Percentiles rank a stretch among this genome's conserved stretches.
These are phyloP conservation scores for Leavenworthia alabamica DNA, from an alignment of 345 rosid species.

Conservation along the genomic window DNA sequence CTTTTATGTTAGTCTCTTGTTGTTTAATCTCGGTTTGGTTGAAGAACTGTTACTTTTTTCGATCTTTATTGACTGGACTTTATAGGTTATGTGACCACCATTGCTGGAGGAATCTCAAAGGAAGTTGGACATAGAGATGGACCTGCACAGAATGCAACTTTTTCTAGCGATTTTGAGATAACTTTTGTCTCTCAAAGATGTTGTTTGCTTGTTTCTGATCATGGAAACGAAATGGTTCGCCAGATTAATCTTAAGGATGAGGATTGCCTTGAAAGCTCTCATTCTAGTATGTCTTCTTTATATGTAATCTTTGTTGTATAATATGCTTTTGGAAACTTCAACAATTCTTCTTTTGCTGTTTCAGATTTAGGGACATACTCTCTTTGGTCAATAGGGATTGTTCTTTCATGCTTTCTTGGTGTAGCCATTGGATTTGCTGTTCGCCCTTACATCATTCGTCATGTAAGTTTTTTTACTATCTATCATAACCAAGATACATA, in stretches of 20 bases:
- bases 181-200: constrained; percentile 46
- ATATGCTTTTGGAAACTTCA: neutral
- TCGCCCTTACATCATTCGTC: constrained; percentile 31
- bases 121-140: constrained; percentile 45
- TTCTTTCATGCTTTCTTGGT: constrained; percentile 28
- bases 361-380: constrained; percentile 28
- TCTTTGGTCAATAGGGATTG: constrained; percentile 29
- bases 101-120: constrained; percentile 49
- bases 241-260: constrained; percentile 56
- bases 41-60: neutral
- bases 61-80: neutral
- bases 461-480: constrained; percentile 34
- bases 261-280: constrained; percentile 46
- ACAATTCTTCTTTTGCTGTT: constrained; percentile 1
- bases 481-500: neutral
- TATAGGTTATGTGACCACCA: constrained; percentile 51
- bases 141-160: constrained; percentile 65
- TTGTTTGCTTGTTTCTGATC: constrained; percentile 59
- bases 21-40: neutral
- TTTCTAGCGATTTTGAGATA: constrained; percentile 53
- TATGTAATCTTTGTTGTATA: no score
- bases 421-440: constrained; percentile 21
- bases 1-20: neutral
- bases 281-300: constrained; percentile 32
- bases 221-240: constrained; percentile 48